Conservation (phyloP, 305 asterid species). For the Fraxinus nigra region DNA sequence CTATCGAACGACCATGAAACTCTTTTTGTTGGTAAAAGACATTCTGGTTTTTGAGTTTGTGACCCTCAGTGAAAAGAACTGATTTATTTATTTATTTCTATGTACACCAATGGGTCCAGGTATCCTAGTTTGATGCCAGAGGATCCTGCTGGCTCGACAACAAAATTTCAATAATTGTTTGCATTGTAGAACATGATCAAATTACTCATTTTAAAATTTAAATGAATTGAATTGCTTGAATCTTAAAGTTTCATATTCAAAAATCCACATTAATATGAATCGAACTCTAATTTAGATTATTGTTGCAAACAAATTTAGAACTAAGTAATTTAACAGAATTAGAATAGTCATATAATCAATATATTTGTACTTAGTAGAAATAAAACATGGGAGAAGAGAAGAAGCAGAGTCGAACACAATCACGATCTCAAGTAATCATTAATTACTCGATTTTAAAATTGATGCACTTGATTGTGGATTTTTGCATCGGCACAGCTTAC, state of each 20-base stretch:
- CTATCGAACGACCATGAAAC: not conserved
- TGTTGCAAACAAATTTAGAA: not conserved
- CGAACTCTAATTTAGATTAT: not conserved
- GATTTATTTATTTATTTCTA: slow-evolving; percentile 18
- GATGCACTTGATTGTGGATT: not conserved
- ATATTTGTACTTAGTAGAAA: not conserved
- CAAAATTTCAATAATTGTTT: not conserved
- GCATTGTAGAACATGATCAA: not conserved
- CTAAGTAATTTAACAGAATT: not conserved
- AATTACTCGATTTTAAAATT: not conserved
- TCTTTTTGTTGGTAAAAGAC: slow-evolving; percentile 24
- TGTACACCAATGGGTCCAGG: slow-evolving; percentile 36
- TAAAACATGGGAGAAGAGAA: not conserved
- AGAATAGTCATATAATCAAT: not conserved
- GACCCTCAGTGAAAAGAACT: slow-evolving; percentile 45
- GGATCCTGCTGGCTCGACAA: not conserved
- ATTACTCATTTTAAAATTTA: not conserved
- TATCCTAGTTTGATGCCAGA: slow-evolving; percentile 22
- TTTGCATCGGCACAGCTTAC: not conserved
- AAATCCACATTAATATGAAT: not conserved
- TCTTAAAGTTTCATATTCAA: not conserved
- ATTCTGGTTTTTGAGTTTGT: slow-evolving; percentile 25
- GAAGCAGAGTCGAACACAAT: not conserved
- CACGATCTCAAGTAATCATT: not conserved
- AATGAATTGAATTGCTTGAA: not conserved